Evolutionary conservation across 257 asterid genomes (phyloP).

Genomic region (Schizonepeta tenuifolia): DNA sequence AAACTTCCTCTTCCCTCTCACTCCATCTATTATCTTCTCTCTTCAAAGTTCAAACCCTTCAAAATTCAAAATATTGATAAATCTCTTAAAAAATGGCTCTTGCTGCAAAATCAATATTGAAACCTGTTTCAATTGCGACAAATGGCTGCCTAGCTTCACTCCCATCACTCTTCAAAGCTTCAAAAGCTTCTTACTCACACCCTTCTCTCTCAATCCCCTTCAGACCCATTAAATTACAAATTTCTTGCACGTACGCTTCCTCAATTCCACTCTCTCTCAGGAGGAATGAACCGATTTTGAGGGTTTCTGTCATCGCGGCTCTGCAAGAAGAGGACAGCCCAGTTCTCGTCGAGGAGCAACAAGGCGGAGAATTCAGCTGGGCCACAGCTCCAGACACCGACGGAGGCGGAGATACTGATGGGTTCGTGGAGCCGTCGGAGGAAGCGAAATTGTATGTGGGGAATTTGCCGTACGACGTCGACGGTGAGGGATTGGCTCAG

Average conservation of each 20-base stretch:
- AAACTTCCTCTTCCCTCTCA: background rate
- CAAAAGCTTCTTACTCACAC: conserved; percentile 48
- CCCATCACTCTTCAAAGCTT: conserved; percentile 53
- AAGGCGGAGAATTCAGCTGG: conserved; percentile 40
- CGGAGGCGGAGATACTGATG: conserved; percentile 39
- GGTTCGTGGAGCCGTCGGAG: conserved; percentile 61
- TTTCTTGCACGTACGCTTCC: conserved; percentile 51
- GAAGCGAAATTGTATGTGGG: conserved; percentile 90
- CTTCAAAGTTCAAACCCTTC: background rate
- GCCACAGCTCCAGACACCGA: conserved; percentile 32
- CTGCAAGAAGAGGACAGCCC: conserved; percentile 60
- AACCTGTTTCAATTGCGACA: conserved; percentile 59
- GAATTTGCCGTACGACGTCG: conserved; percentile 80
- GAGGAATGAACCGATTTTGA: conserved; percentile 41
- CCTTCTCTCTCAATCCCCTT: conserved; percentile 42
- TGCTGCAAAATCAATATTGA: conserved; percentile 45
- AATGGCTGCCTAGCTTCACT: conserved; percentile 57
- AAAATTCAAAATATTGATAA: background rate
- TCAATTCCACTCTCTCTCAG: conserved; percentile 37
- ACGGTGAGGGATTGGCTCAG: conserved; percentile 64
- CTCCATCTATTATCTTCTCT: background rate
- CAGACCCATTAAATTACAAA: conserved; percentile 51
- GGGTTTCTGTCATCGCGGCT: conserved; percentile 55
- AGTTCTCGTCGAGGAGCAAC: conserved; percentile 49
- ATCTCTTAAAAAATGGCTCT: conserved; percentile 48